Evolutionary conservation across 805 yeast species (phyloP), one percentile per base, ranked within the genome.

Genomic region (Nakazawaea ernobii): DNA sequence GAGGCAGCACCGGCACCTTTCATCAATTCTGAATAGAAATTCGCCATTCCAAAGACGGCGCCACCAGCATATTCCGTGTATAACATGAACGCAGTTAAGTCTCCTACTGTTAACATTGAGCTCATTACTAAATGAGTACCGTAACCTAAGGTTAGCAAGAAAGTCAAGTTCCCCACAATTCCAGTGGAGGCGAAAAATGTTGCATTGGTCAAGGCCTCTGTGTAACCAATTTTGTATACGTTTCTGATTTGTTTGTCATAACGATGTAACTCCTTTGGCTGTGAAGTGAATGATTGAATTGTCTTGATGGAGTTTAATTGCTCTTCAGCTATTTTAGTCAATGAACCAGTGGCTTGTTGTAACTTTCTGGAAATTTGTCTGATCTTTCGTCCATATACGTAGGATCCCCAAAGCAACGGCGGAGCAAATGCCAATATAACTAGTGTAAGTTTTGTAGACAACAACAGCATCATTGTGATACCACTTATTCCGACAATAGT

Each of bases 1-100:
- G 92, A 85, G 0, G 97, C 95, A 0, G 98, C 97, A 49, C 98
- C 98, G 3, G 94, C 86, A 47, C 97, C 98, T 68, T 92, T 92
- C 95, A 92, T 92, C 49, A 92, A 69, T 62, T 92, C 98, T 1
- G 95, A 84, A 60, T 91, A 92, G 63, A 92, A 92, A 56, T 85
- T 86, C 0, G 96, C 92, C 33, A 92, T 66, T 0, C 98, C 97
- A 66, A 86, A 86, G 55, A 92, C 86, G 0, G 97, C 90, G 38
- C 87, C 74, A 1, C 97, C 98, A 2, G 97, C 87, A 62, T 89
- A 92, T 9, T 89, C 92, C 0, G 97, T 95, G 66, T 91, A 91
- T 86, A 92, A 86, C 84, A 91, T 85, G 66, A 90, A 92, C 39
- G 95, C 87, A 8, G 96, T 84, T 45, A 91, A 73, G 59, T 91